Evolutionary conservation across 2,329 filamentous ascomycete genomes (phyloP), one percentile per base, ranked within the genome.

Genomic region (Berkeleyomyces basicola): DNA sequence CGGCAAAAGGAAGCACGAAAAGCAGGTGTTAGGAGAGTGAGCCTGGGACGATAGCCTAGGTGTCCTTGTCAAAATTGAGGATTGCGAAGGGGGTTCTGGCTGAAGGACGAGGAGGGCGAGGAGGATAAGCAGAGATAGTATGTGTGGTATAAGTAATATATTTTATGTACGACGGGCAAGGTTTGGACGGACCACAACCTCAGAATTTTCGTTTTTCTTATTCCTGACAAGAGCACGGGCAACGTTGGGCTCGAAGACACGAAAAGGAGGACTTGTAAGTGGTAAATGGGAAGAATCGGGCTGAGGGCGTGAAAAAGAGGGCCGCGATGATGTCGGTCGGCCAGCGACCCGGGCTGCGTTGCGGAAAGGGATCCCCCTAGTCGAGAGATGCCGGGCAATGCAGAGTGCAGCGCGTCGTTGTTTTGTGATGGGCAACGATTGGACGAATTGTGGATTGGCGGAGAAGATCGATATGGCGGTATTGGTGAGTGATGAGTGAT

Each of bases 41-140:
- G 40, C 42, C 16, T 59, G 31, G 58, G n/a, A n/a, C n/a, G n/a
- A n/a, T n/a, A 7, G 40, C 42, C 16, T 59, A 10, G 58, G 58
- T 59, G 40, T 59, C 58, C 58, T 59, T 59, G 58, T 59, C 44
- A 16, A 55, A 37, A 55, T n/a, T n/a, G 51, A 37, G 51, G 51
- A n/a, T 55, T 55, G 36, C 11, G 51, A 7, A 14, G 33, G 36
- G 51, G 11, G 51, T 37, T 37, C 33, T 7, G 51, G 51, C 51
- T 37, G 49, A 55, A 55, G 37, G 33, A 14, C 36, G n/a, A 31
- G 39, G 51, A 39, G 31, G 36, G 23, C 23, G 23, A 23, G 9
- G 47, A 31, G 51, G 39, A 55, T 16, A 14, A 11, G 42, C 3
- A 1, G 10, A 11, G 10, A 3, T 3, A 9, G 14, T 49, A 43